Percentiles rank a stretch among this genome's conserved stretches.
Conservation (phyloP, 306 rosid genomes). For the Malus orientalis region DNA sequence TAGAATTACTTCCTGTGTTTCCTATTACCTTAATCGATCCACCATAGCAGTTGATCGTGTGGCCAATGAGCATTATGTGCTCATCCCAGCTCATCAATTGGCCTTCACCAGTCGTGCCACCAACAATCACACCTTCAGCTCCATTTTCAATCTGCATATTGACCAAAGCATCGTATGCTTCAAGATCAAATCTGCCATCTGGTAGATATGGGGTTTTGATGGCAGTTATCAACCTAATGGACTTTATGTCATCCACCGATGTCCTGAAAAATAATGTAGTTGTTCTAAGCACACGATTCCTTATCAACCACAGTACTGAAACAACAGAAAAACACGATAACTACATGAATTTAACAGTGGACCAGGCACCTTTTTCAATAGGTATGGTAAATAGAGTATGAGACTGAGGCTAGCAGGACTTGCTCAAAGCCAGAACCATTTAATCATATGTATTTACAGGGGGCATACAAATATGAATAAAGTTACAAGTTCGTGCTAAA, state of each 20-base stretch:
- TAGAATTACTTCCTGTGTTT: constrained; percentile 89
- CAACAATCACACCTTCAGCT: constrained; percentile 77
- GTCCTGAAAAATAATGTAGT: constrained; percentile 56
- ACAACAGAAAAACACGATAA: not conserved
- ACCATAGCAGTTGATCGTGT: constrained; percentile 81
- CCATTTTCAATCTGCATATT: constrained; percentile 68
- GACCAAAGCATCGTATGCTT: constrained; percentile 80
- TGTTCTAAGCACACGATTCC: not conserved
- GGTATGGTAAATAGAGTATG: too few relatives aligned
- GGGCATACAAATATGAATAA: not conserved
- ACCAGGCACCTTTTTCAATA: too few relatives aligned
- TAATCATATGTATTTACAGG: not conserved
- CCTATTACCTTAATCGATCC: constrained; percentile 85
- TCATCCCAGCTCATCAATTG: constrained; percentile 98
- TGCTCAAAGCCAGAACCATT: not conserved
- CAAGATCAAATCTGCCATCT: constrained; percentile 91
- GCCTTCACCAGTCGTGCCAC: constrained; percentile 95
- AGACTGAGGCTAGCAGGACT: too few relatives aligned
- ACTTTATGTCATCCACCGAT: constrained; percentile 56
- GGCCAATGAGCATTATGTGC: constrained; percentile 93
- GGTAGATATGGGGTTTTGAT: constrained; percentile 94
- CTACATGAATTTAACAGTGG: not conserved
- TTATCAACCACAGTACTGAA: not conserved
- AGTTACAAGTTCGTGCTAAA: too few relatives aligned
- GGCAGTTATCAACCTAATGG: constrained; percentile 81